phyloP scores from a whole-genome alignment of 148 eudicot genomes.

The Silene latifolia region DNA sequence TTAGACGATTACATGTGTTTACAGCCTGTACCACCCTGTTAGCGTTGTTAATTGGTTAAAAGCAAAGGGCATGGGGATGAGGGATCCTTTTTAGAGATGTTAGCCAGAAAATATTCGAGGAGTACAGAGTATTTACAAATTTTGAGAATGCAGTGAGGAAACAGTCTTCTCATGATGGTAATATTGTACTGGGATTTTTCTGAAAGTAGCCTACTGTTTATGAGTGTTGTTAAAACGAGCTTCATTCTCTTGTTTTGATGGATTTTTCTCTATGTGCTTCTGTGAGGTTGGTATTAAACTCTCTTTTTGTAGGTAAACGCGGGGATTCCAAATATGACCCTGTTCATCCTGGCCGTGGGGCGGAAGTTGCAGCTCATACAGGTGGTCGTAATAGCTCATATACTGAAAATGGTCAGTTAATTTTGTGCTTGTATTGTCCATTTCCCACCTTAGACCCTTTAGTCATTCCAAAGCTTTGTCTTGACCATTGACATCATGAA shows the following conservation, averaged over 20 bases:
- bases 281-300: neutral
- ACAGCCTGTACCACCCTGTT: neutral
- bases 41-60: neutral
- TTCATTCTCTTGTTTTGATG: neutral
- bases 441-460: neutral
- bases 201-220: neutral
- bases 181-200: neutral
- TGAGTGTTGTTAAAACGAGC: neutral
- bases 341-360: conserved; percentile 28
- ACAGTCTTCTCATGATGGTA: neutral
- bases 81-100: neutral
- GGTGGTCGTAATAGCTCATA: conserved; percentile 45
- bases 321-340: conserved; percentile 49
- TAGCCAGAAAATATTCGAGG: neutral
- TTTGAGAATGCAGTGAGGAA: neutral
- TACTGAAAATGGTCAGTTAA: conserved; percentile 48
- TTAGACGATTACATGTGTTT: neutral
- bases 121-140: neutral
- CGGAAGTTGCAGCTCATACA: conserved; percentile 34
- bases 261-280: neutral
- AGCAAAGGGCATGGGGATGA: neutral
- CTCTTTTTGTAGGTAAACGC: conserved; percentile 34
- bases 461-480: neutral
- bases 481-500: neutral
- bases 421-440: neutral